phyloP scores from a whole-genome alignment of 164 flowering plant species.

The Tetracentron sinense region DNA sequence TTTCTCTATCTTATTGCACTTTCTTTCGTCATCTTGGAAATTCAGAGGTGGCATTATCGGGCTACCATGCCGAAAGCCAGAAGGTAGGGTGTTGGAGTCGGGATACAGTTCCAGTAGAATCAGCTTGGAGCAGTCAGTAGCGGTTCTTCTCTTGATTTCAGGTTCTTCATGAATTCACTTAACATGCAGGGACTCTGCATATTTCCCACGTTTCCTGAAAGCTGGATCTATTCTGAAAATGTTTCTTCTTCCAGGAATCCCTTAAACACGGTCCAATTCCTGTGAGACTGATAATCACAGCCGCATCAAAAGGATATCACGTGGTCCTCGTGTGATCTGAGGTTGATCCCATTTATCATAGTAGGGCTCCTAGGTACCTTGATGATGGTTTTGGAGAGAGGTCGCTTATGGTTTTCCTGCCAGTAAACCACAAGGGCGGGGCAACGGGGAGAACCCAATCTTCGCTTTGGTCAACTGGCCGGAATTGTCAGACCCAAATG shows the following conservation, averaged over 20 bases:
- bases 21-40: slow-evolving; percentile 48
- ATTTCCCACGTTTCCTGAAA: slow-evolving; percentile 7
- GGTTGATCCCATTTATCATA: slow-evolving; percentile 42
- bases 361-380: slow-evolving; percentile 43
- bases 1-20: slow-evolving; percentile 96
- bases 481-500: slow-evolving; percentile 51
- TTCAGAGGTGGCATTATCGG: slow-evolving; percentile 40
- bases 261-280: slow-evolving; percentile 48
- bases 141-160: slow-evolving; percentile 14
- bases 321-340: slow-evolving; percentile 33
- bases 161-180: slow-evolving; percentile 57
- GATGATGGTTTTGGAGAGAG: slow-evolving; percentile 50
- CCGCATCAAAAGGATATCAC: slow-evolving; percentile 84
- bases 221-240: slow-evolving; percentile 15
- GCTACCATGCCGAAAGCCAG: slow-evolving; percentile 17
- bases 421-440: slow-evolving; percentile 67
- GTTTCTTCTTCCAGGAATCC: slow-evolving; percentile 51
- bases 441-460: slow-evolving; percentile 47
- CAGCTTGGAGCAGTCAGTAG: slow-evolving; percentile 7
- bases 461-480: slow-evolving; percentile 42
- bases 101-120: slow-evolving; percentile 28
- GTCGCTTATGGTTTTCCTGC: slow-evolving; percentile 38
- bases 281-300: slow-evolving; percentile 69
- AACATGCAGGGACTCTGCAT: slow-evolving; percentile 13
- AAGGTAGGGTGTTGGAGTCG: slow-evolving; percentile 13